phyloP scores from a whole-genome alignment of 768 basidiomycete species.

The Boletus eberwhitei region DNA sequence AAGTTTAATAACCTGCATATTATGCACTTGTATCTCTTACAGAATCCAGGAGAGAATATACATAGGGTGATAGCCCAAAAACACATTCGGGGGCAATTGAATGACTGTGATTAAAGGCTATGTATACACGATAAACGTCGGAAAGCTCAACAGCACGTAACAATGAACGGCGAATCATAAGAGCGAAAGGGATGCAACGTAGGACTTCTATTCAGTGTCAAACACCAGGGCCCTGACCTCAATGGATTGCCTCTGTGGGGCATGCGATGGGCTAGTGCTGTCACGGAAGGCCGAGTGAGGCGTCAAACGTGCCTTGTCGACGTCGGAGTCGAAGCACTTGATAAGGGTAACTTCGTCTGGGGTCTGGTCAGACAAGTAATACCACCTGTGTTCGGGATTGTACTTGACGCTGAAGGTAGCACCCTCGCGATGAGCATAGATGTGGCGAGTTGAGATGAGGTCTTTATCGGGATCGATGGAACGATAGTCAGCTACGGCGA shows the following conservation, averaged over 20 bases:
- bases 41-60: not conserved
- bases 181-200: not conserved
- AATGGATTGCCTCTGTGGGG: conserved; percentile 41
- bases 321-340: conserved; percentile 45
- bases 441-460: conserved; percentile 36
- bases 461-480: conserved; percentile 34
- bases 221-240: conserved; percentile 45
- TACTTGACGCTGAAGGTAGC: conserved; percentile 35
- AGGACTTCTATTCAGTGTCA: conserved; percentile 30
- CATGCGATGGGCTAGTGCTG: conserved; percentile 30
- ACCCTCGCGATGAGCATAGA: conserved; percentile 35
- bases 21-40: not conserved
- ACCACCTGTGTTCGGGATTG: conserved; percentile 38
- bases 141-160: not conserved
- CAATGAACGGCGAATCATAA: not conserved
- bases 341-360: conserved; percentile 43
- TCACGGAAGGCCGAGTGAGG: conserved; percentile 44
- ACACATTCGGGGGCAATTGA: not conserved
- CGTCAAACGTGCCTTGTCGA: conserved; percentile 38
- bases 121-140: not conserved
- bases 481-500: conserved; percentile 42
- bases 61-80: not conserved
- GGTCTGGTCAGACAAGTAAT: conserved; percentile 37
- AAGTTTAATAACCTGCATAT: not conserved
- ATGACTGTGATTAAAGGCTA: not conserved